Base-by-base conservation (phyloP, 768 basidiomycete genomes). In the Tylopilus plumbeoviolaceoides region DNA sequence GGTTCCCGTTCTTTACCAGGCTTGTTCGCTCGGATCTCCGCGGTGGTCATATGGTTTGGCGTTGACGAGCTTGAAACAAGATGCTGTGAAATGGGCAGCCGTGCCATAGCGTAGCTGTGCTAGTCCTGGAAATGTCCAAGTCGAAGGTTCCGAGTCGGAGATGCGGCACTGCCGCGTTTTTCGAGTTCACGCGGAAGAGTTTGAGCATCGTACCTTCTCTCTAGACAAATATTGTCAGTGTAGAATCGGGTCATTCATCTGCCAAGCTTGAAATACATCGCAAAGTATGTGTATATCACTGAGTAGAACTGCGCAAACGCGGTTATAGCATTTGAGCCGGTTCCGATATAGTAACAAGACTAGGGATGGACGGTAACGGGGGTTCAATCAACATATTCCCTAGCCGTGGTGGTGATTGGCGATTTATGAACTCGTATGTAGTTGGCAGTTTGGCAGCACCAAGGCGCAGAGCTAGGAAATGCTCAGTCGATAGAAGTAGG, bases 381-480 rank as follows among this genome's bases (percentile, higher is more conserved):
- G 31, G 78, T 47, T 77, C 70, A 2, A 90, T 61, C 40, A 89
- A 59, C 39, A 89, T 65, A 54, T 76, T 85, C 17, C 90, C 91
- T 12, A 93, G 70, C 1, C 92, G 82, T 36, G 94, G 87, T 4
- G 84, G 84, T 0, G 88, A 75, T 12, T 73, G 65, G 12, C 78
- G 76, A 56, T 75, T 79, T 55, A 98, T 87, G 69, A 98, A 93
- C 66, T 98, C 95, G 71, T 89, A 91, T 46, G 76, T 77, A 1
- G 90, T 86, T 0, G 95, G 95, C 14, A 98, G 78, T 67, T 94
- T 95, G 36, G 80, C 83, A 17, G 87, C 78, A n/a, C 91, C 95
- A 56, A 90, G 85, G 27, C 89, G 86, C 43, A 98, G 80, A 15
- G 91, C 95, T 97, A 41, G 25, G 2, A 44, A 38, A 11, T 6